phyloP scores from a whole-genome alignment of 495 filamentous ascomycete species.

The Podospora pseudopauciseta region DNA sequence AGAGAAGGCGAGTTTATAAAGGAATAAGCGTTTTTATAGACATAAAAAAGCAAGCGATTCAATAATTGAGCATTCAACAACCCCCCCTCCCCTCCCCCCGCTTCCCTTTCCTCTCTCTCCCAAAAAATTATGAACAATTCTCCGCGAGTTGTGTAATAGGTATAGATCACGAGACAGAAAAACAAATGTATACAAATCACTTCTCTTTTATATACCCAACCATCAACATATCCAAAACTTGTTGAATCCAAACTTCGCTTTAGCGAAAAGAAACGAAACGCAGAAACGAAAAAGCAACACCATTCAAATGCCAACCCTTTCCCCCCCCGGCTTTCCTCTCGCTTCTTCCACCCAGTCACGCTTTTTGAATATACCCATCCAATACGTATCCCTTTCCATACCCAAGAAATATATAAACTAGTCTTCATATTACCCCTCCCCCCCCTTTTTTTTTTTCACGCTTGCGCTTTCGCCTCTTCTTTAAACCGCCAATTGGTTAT shows the following conservation, averaged over 20 bases:
- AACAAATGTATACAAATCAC: no score
- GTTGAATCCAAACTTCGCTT: neutral
- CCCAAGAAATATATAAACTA: neutral
- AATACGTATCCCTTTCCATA: neutral
- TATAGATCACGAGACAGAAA: no score
- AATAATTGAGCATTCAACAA: no score
- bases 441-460: neutral
- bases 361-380: neutral
- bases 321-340: no score
- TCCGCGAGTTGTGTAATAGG: no score
- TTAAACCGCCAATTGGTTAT: constrained; percentile 48
- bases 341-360: neutral
- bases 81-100: no score
- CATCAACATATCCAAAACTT: neutral
- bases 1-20: neutral
- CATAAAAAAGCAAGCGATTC: constrained; percentile 2
- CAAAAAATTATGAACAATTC: no score
- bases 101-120: no score
- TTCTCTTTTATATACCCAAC: no score
- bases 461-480: neutral
- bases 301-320: neutral
- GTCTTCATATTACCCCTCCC: neutral
- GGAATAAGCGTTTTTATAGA: neutral
- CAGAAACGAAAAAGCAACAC: neutral
- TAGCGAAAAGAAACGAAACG: neutral